phyloP scores from a whole-genome alignment of 2,329 filamentous ascomycete genomes.

The Calcarisporium arbuscula region DNA sequence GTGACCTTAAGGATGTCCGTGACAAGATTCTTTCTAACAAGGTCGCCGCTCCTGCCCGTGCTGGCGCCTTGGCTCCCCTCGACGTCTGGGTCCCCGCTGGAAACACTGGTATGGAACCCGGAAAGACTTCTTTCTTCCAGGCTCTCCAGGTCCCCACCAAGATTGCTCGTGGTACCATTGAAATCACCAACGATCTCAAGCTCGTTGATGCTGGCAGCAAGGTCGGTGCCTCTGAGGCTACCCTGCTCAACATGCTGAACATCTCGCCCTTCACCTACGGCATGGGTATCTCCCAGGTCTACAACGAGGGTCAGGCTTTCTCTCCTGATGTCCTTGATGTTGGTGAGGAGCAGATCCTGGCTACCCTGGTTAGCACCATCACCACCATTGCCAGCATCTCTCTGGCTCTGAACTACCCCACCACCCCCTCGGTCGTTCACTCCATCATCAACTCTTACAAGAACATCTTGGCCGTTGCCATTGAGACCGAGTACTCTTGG shows the following conservation, averaged over 20 bases:
- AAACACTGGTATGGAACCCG: slow-evolving; percentile 99
- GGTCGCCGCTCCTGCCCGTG: slow-evolving; percentile 95
- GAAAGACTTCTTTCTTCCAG: slow-evolving; percentile 99
- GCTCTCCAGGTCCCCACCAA: slow-evolving; percentile 99
- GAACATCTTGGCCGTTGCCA: slow-evolving; percentile 83
- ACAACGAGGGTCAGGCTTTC: slow-evolving; percentile 96
- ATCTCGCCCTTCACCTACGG: slow-evolving; percentile 99
- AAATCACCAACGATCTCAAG: slow-evolving; percentile 98
- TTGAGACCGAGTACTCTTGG: slow-evolving; percentile 90
- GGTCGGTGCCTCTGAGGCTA: slow-evolving; percentile 98
- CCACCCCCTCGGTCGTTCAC: slow-evolving; percentile 92
- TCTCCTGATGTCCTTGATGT: slow-evolving; percentile 81
- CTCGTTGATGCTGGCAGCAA: slow-evolving; percentile 88
- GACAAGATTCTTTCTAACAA: slow-evolving; percentile 95
- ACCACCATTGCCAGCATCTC: slow-evolving; percentile 84
- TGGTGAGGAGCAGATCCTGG: slow-evolving; percentile 87
- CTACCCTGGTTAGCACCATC: slow-evolving; percentile 74
- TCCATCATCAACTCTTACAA: slow-evolving; percentile 97
- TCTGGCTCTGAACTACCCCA: slow-evolving; percentile 90
- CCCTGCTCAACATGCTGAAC: slow-evolving; percentile 99
- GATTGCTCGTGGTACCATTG: slow-evolving; percentile 99
- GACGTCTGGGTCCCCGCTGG: slow-evolving; percentile 96
- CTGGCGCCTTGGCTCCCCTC: slow-evolving; percentile 86
- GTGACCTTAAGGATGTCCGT: slow-evolving; percentile 84
- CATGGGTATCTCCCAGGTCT: slow-evolving; percentile 93